Evolutionary conservation across 1,284 basidiomycete species (phyloP).

Genomic region (Apiotrichum akiyoshidainum): DNA sequence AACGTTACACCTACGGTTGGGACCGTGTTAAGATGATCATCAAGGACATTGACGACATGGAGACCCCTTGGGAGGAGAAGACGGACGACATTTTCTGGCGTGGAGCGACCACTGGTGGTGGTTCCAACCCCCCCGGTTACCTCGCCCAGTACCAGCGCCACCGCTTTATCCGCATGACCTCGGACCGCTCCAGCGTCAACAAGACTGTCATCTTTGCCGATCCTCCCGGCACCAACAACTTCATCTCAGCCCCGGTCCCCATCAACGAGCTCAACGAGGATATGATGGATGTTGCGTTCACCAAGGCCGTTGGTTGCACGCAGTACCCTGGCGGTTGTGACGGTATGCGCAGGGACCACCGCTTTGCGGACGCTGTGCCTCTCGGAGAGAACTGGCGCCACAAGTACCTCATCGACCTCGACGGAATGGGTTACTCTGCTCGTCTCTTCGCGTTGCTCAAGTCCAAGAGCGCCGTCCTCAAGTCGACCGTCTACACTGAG

Average conservation of each 20-base stretch:
- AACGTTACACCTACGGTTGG: constrained; percentile 84
- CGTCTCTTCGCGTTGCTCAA: constrained; percentile 71
- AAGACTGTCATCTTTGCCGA: constrained; percentile 73
- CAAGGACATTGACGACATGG: constrained; percentile 72
- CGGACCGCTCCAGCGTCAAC: constrained; percentile 58
- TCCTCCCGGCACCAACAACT: constrained; percentile 61
- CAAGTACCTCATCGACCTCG: constrained; percentile 86
- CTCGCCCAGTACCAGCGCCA: constrained; percentile 82
- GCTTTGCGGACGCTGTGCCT: constrained; percentile 72
- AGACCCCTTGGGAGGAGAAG: constrained; percentile 64
- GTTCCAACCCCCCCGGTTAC: constrained; percentile 79
- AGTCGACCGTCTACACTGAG: constrained; percentile 84
- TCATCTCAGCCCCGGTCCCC: constrained; percentile 62
- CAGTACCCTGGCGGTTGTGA: constrained; percentile 76
- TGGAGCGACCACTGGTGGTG: constrained; percentile 88
- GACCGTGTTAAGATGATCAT: constrained; percentile 68
- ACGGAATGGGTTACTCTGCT: constrained; percentile 92
- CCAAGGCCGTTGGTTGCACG: constrained; percentile 65
- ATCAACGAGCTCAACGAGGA: constrained; percentile 67
- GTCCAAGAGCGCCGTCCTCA: constrained; percentile 77
- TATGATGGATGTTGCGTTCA: constrained; percentile 85
- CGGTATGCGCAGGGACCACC: constrained; percentile 64
- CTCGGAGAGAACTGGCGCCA: constrained; percentile 85
- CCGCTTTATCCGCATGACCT: constrained; percentile 75
- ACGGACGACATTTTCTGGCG: constrained; percentile 57